Base-by-base conservation (phyloP, 2,329 filamentous ascomycete genomes). In the Cadophora malorum region DNA sequence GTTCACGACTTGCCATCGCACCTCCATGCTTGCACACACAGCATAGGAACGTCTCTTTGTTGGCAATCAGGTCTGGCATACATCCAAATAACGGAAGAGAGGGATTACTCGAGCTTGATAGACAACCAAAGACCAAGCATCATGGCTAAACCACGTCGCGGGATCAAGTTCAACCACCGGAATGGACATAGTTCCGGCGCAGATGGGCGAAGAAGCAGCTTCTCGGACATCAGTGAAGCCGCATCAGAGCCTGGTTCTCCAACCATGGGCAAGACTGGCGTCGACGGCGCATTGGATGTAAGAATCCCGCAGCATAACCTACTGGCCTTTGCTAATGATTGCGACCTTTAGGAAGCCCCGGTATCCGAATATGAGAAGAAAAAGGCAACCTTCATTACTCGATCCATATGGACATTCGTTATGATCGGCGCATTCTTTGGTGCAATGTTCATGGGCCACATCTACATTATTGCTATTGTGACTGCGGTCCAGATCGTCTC, bases 331-430 rank as follows among this genome's bases (percentile, higher is more conserved):
- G 69, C 75, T 77, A 67, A 77, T 63, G n/a, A 21, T 14, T 68
- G n/a, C 6, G n/a, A 31, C 50, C 28, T 76, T 72, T 60, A 73
- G 66, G 56, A 73, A 33, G 64, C 70, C 23, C 78, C 78, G 65
- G 79, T 82, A 68, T 86, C 88, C 74, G 96, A 97, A 70, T 97
- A 96, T 80, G 94, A 98, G 79, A 98, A 98, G 88, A 99, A 99
- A 82, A 97, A 97, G 83, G 91, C 94, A 80, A 97, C 96, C 79
- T 98, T 99, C 84, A 92, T 97, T 77, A 97, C 94, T 49, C 90
- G 96, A 76, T 95, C 95, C 65, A 93, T 97, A 85, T 99, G 96
- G 96, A 97, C 93, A 3, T 90, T 99, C 72, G 90, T 97, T 81
- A 99, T 99, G 96, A 97, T 99, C 75, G 91, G 85, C 65, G 87